Conservation (phyloP, 257 asterid species). For the Catharanthus roseus region DNA sequence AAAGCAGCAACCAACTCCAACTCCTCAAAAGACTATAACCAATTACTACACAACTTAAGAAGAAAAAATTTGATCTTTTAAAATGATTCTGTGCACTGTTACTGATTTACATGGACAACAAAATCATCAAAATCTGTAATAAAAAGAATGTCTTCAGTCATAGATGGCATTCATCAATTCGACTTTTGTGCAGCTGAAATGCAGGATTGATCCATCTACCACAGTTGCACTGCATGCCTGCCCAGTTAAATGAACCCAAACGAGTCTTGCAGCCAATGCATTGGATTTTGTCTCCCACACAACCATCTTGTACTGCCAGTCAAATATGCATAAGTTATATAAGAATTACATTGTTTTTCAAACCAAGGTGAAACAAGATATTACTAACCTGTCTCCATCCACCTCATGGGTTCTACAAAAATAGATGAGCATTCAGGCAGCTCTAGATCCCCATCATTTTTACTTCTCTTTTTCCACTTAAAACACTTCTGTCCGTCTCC, state of each 20-base stretch:
- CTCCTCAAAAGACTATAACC: background rate
- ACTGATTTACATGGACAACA: background rate
- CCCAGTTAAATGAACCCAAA: constrained; percentile 82
- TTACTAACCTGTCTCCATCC: constrained; percentile 77
- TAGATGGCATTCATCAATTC: constrained; percentile 57
- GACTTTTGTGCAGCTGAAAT: constrained; percentile 87
- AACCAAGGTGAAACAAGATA: background rate
- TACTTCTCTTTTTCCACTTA: constrained; percentile 60
- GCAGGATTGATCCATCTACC: constrained; percentile 92
- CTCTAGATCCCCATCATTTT: constrained; percentile 17
- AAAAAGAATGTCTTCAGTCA: background rate
- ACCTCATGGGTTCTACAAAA: constrained; percentile 92
- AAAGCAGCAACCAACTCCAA: no score
- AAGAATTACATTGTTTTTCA: background rate
- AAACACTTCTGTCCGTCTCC: constrained; percentile 72
- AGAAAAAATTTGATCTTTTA: background rate
- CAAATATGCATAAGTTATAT: constrained; percentile 8
- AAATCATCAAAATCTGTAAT: background rate
- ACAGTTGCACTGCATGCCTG: constrained; percentile 95
- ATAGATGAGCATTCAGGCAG: constrained; percentile 72
- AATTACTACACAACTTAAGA: background rate
- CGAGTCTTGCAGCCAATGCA: constrained; percentile 87
- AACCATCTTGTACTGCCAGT: constrained; percentile 64
- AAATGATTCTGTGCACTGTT: background rate
- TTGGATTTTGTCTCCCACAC: constrained; percentile 63